Percentiles rank a stretch among this genome's conserved stretches.
Evolutionary conservation across 208 protist genomes (phyloP).

Genomic region (Novymonas esmeraldas): DNA sequence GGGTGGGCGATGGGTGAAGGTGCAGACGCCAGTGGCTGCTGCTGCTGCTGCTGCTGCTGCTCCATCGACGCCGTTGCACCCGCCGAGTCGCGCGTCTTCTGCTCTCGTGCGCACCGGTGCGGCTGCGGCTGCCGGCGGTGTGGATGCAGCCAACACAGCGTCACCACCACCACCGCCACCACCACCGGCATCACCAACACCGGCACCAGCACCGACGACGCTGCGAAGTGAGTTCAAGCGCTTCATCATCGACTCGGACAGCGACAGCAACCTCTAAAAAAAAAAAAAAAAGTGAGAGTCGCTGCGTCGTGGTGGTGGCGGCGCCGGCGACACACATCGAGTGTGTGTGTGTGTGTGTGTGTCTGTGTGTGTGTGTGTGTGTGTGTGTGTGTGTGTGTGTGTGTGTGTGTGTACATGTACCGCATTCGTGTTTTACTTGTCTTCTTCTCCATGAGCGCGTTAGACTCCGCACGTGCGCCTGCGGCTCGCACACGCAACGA

Average conservation of each 20-base stretch:
- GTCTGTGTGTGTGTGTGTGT: too few species aligned
- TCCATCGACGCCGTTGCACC: conserved; percentile 13
- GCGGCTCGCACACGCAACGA: too few species aligned
- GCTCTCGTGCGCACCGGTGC: neutral
- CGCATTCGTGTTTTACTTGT: too few species aligned
- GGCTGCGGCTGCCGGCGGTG: neutral
- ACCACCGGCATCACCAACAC: too few species aligned
- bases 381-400: too few species aligned
- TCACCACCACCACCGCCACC: too few species aligned
- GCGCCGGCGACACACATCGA: too few species aligned
- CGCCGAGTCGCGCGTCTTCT: conserved; percentile 15
- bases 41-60: neutral
- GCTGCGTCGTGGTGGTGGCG: neutral
- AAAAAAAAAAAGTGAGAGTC: neutral
- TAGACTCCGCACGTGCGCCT: too few species aligned
- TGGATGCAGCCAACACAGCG: too few species aligned
- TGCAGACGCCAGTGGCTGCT: conserved; percentile 3
- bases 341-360: too few species aligned
- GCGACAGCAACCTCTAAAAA: conserved; percentile 33
- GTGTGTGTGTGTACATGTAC: too few species aligned
- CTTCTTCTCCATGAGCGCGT: too few species aligned
- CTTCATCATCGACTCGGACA: conserved; percentile 76
- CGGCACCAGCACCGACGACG: neutral
- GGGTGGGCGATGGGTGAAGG: conserved; percentile 14
- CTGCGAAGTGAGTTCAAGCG: conserved; percentile 34